Percentiles rank a stretch among this genome's conserved stretches.
These are phyloP conservation scores for Taphrina pruni DNA, from an alignment of 1,139 yeast species.

Conservation along the genomic window DNA sequence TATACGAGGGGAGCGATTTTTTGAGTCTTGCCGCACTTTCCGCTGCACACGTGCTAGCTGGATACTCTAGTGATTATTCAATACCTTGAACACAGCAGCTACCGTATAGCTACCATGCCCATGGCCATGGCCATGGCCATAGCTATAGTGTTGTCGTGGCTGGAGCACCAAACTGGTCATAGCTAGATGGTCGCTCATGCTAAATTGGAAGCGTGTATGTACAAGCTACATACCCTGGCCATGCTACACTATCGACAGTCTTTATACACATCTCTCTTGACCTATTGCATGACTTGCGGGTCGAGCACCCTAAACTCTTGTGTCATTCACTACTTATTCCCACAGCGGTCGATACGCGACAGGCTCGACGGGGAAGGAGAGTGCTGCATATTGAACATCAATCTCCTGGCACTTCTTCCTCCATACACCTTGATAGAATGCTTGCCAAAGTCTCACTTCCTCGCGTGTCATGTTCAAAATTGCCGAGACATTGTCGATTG, in stretches of 20 bases:
- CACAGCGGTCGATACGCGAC: slow-evolving; percentile 5
- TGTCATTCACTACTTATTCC: neutral
- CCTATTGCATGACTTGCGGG: neutral
- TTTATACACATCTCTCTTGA: too few species aligned
- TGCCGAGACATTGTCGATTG: neutral
- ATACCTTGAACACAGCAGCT: too few species aligned
- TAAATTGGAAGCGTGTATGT: too few species aligned
- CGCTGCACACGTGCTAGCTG: neutral
- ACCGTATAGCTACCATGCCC: too few species aligned
- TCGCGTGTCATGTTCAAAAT: neutral
- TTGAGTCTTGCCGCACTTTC: neutral
- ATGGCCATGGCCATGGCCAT: too few species aligned
- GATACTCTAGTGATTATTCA: too few species aligned
- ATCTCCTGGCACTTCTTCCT: slow-evolving; percentile 5
- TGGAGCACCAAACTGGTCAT: too few species aligned
- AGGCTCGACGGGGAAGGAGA: neutral
- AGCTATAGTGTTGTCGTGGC: too few species aligned
- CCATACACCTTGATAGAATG: slow-evolving; percentile 2
- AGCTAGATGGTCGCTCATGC: too few species aligned
- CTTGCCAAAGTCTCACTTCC: slow-evolving; percentile 2
- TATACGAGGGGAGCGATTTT: too few species aligned
- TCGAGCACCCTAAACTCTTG: neutral
- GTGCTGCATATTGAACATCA: slow-evolving; percentile 2
- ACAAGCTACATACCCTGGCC: too few species aligned
- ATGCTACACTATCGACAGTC: too few species aligned